Evolutionary conservation across 257 asterid genomes (phyloP).

Genomic region (Haberlea rhodopensis): DNA sequence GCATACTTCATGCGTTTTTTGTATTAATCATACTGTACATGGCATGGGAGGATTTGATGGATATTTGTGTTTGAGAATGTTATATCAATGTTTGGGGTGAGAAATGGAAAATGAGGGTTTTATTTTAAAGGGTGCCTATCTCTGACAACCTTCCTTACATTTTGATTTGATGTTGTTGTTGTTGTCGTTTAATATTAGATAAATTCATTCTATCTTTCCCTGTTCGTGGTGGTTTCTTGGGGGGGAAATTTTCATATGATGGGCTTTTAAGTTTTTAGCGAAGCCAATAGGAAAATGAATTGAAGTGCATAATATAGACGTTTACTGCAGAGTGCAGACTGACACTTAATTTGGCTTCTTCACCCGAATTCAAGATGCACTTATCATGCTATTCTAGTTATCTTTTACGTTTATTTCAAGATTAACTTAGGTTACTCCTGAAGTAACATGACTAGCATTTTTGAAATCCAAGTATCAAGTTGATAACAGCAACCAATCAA

Average conservation of each 20-base stretch:
- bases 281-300: too few species aligned
- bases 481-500: neutral
- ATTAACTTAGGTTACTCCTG: neutral
- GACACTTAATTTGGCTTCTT: too few species aligned
- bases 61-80: too few species aligned
- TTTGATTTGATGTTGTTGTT: neutral
- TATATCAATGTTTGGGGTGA: too few species aligned
- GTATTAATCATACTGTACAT: neutral
- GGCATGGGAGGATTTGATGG: slow-evolving; percentile 2
- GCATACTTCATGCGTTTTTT: slow-evolving; percentile 21
- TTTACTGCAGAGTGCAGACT: neutral
- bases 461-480: slow-evolving; percentile 3
- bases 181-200: too few species aligned
- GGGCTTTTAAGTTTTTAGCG: neutral
- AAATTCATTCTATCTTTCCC: neutral
- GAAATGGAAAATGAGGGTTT: too few species aligned
- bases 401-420: neutral
- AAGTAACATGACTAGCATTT: neutral
- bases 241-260: too few species aligned
- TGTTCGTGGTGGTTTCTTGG: too few species aligned
- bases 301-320: neutral
- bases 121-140: neutral
- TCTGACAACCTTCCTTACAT: neutral
- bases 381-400: too few species aligned
- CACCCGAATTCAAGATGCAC: too few species aligned